A percentile compares a stretch with the other conserved stretches of the same genome.
Evolutionary conservation across 805 yeast species (phyloP).

Genomic region (Starmerella geochares): DNA sequence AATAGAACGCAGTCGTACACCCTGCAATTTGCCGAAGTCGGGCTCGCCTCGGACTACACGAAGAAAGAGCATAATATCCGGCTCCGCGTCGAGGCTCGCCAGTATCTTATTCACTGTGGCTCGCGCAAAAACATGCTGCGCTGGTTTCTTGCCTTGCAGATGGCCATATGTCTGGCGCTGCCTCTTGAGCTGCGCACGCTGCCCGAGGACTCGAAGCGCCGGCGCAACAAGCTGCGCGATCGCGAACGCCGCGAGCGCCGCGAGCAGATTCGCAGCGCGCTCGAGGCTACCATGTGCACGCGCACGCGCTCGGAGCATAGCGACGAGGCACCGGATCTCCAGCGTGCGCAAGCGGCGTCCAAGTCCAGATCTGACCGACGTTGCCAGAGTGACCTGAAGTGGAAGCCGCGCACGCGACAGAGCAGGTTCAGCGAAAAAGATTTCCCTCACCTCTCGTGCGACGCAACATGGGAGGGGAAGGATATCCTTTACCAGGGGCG

Average conservation of each 20-base stretch:
- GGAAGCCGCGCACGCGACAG: slow-evolving; percentile 17
- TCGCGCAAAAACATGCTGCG: slow-evolving; percentile 56
- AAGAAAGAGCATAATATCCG: slow-evolving; percentile 42
- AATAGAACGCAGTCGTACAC: slow-evolving; percentile 39
- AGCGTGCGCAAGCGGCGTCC: not conserved
- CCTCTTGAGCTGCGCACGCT: slow-evolving; percentile 61
- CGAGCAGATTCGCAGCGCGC: not conserved
- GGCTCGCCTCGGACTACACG: slow-evolving; percentile 75
- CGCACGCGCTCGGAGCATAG: not conserved
- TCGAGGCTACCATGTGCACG: not conserved
- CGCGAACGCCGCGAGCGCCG: slow-evolving; percentile 15
- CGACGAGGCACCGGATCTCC: not conserved
- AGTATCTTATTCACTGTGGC: slow-evolving; percentile 57
- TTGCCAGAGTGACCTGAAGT: slow-evolving; percentile 11
- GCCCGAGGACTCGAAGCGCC: slow-evolving; percentile 44
- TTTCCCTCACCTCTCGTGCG: slow-evolving; percentile 19
- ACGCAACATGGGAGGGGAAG: slow-evolving; percentile 24
- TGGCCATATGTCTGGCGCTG: slow-evolving; percentile 70
- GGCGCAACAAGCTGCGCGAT: slow-evolving; percentile 20
- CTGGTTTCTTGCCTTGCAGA: slow-evolving; percentile 65
- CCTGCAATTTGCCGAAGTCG: slow-evolving; percentile 72
- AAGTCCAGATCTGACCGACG: not conserved
- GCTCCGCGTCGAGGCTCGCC: slow-evolving; percentile 73
- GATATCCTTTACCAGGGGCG: slow-evolving; percentile 18
- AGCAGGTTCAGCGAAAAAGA: slow-evolving; percentile 22